These are phyloP conservation scores for Mucor velutinosus DNA, from an alignment of 371 early-diverging fungal species.

Conservation along the genomic window DNA sequence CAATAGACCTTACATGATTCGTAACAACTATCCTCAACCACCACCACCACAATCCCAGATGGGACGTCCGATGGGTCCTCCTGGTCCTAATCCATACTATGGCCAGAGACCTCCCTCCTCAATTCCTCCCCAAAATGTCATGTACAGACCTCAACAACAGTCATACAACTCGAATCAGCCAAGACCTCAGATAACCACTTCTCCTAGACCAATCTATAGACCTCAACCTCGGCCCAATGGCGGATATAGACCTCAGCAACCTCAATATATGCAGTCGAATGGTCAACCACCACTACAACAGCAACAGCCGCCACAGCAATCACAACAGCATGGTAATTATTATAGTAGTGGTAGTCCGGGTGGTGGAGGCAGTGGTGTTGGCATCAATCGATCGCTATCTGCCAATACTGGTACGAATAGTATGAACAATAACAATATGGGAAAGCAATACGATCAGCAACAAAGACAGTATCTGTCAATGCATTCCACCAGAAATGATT, in stretches of 20 bases:
- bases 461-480: slow-evolving; percentile 17
- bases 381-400: slow-evolving; percentile 21
- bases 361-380: neutral
- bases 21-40: slow-evolving; percentile 9
- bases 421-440: neutral
- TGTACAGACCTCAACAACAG: slow-evolving; percentile 10
- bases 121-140: slow-evolving; percentile 4
- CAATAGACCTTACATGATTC: slow-evolving; percentile 19
- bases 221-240: slow-evolving; percentile 23
- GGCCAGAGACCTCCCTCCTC: slow-evolving; percentile 11
- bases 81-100: slow-evolving; percentile 16
- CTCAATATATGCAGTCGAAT: slow-evolving; percentile 15
- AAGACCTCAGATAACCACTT: slow-evolving; percentile 10
- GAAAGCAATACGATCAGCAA: neutral
- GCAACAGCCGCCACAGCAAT: slow-evolving; percentile 15
- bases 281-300: slow-evolving; percentile 10
- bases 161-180: neutral
- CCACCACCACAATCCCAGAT: slow-evolving; percentile 11
- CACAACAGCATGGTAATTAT: slow-evolving; percentile 28
- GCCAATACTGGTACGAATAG: slow-evolving; percentile 6
- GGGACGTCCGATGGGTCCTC: slow-evolving; percentile 4
- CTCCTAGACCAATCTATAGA: slow-evolving; percentile 22
- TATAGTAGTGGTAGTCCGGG: slow-evolving; percentile 8
- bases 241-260: slow-evolving; percentile 17
- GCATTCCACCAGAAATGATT: slow-evolving; percentile 25